A percentile compares a stretch with the other conserved stretches of the same genome.
phyloP scores from a whole-genome alignment of 139 green algal genomes.

The Parachlorella kessleri region DNA sequence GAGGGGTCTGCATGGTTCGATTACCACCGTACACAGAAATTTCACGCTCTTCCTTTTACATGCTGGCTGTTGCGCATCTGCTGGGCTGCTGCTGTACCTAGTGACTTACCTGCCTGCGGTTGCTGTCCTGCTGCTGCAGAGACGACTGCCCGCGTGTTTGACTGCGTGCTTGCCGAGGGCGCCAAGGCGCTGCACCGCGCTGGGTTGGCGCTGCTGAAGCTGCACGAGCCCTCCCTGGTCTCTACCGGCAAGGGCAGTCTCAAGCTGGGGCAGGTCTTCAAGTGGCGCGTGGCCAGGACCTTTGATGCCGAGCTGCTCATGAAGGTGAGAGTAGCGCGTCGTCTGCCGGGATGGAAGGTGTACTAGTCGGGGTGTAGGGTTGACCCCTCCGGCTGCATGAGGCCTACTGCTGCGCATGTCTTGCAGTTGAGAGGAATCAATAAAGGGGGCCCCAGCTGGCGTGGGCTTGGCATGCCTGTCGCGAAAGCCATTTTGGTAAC shows the following conservation, averaged over 20 bases:
- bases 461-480: background rate
- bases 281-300: background rate
- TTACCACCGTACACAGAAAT: no score
- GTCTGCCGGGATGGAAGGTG: background rate
- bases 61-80: no score
- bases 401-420: no score
- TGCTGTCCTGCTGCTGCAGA: no score
- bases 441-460: background rate
- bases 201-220: background rate
- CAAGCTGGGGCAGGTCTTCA: background rate
- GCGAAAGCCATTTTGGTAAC: background rate
- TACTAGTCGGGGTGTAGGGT: background rate
- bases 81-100: no score
- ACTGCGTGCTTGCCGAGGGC: conserved; percentile 1
- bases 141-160: background rate
- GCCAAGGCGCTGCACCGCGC: conserved; percentile 5
- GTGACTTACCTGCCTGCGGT: no score
- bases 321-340: background rate
- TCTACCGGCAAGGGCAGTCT: background rate
- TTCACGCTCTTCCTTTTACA: no score
- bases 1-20: no score
- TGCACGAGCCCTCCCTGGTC: background rate
- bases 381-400: background rate
- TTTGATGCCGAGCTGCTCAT: background rate
- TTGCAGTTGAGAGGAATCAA: no score